A percentile compares a stretch with the other conserved stretches of the same genome.
Conservation (phyloP, 768 basidiomycete genomes). For the Paxillus ammoniavirescens region DNA sequence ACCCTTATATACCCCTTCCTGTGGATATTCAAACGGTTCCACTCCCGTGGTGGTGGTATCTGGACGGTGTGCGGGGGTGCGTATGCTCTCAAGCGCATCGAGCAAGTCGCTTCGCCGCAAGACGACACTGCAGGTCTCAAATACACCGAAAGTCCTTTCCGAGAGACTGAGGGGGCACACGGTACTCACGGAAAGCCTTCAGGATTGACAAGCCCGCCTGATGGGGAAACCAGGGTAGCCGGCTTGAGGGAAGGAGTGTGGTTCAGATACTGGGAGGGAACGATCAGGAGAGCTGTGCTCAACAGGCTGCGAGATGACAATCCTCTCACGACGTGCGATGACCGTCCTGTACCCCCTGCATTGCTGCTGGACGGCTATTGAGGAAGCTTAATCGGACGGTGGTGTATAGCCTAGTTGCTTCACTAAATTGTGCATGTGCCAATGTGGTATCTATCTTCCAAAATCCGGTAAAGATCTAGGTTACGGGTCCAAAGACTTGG, state of each 20-base stretch:
- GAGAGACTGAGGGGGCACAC: background rate
- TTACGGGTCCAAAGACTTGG: constrained; percentile 1
- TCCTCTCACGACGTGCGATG: constrained; percentile 26
- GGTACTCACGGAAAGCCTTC: constrained; percentile 6
- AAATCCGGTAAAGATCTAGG: constrained; percentile 4
- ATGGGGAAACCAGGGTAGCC: constrained; percentile 36
- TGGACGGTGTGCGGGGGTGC: constrained; percentile 80
- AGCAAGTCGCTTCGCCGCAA: constrained; percentile 14
- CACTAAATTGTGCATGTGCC: background rate
- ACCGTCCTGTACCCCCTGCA: constrained; percentile 15
- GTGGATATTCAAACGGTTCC: constrained; percentile 76
- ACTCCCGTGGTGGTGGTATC: constrained; percentile 61
- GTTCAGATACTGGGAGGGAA: constrained; percentile 74
- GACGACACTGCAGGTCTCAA: constrained; percentile 4
- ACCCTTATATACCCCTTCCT: constrained; percentile 76
- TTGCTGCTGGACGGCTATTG: constrained; percentile 26
- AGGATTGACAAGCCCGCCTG: constrained; percentile 30
- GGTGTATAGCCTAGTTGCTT: background rate
- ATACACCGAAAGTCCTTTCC: constrained; percentile 1
- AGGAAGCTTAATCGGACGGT: background rate
- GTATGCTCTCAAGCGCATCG: constrained; percentile 60
- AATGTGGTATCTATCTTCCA: background rate
- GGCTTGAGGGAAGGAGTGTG: constrained; percentile 76
- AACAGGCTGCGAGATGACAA: constrained; percentile 32
- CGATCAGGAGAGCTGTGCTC: constrained; percentile 60